Evolutionary conservation across 2,329 filamentous ascomycete genomes (phyloP), one percentile per base, ranked within the genome.

Genomic region (Dendryphion nanum): DNA sequence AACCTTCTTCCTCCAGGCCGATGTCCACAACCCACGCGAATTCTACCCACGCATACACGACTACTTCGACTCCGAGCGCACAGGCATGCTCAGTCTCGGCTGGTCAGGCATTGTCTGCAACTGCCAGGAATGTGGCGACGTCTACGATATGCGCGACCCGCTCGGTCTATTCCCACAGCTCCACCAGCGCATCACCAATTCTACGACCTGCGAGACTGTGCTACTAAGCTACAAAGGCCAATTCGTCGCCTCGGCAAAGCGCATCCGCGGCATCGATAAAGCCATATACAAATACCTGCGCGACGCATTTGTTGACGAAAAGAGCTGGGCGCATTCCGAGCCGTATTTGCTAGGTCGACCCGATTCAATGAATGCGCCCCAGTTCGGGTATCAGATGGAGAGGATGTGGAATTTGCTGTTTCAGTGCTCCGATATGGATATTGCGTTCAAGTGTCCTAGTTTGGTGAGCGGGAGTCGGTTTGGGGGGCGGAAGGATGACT

Each of bases 1-100:
- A 34, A 74, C 70, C 0, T 43, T 75, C 18, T 76, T 76, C 55
- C 55, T 75, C 5, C 72, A 75, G 54, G 72, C 70, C 4, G 62
- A 63, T 20, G 43, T 70, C 18, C 60, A 75, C 44, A 68, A 69
- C 28, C 56, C 59, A 19, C 43, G 41, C 23, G 61, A 68, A 32
- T 52, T 70, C 21, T 60, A 59, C 18, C 50, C 58, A 4, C 64
- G 68, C 2, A 49, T 74, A 5, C 45, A 55, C 1, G 60, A 69
- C 23, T 74, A 69, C 44, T 66, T 66, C 34, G 37, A 56, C 28
- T 36, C 40, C 8, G 46, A 64, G 30, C 45, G 62, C 29, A 76
- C 72, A 0, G 71, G 72, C 1, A 71, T 74, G 45, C 53, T 76
- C 5, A 67, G 66, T 30, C 59, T 76, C 0, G 70, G 71, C 1